These are phyloP conservation scores for Talaromyces sp. DNA, from an alignment of 2,329 filamentous ascomycete genomes.

Conservation along the genomic window DNA sequence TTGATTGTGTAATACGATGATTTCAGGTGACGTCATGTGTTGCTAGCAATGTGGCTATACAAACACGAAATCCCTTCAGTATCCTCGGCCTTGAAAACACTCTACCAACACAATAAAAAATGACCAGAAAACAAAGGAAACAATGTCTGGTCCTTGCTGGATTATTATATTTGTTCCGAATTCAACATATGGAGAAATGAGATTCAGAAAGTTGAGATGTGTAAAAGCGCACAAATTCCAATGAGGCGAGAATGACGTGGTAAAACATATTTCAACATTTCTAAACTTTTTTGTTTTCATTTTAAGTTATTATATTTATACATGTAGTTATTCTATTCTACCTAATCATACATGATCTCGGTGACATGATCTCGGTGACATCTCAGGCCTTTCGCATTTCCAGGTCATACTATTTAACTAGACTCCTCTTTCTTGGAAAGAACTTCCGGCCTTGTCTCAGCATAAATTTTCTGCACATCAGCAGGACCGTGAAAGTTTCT, in stretches of 20 bases:
- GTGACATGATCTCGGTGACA: not conserved
- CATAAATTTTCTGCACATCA: constrained; percentile 8
- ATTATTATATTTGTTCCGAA: not conserved
- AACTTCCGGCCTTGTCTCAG: not conserved
- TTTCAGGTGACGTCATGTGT: not conserved
- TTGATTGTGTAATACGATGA: not conserved
- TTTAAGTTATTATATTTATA: not conserved
- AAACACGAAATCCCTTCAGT: not conserved
- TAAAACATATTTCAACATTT: not conserved
- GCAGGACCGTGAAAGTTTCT: constrained; percentile 48
- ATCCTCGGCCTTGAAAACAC: not conserved
- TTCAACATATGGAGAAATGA: not conserved
- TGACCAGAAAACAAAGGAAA: no score
- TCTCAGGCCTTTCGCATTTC: not conserved
- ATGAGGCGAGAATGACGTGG: not conserved
- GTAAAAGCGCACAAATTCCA: not conserved
- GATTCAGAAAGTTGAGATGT: not conserved
- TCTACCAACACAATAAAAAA: not conserved
- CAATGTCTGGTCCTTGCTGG: not conserved
- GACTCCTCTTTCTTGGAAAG: not conserved
- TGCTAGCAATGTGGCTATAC: not conserved
- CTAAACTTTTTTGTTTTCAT: not conserved
- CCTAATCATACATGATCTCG: not conserved
- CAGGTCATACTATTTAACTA: not conserved
- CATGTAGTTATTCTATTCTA: not conserved